A percentile compares a stretch with the other conserved stretches of the same genome.
phyloP scores from a whole-genome alignment of 2,329 filamentous ascomycete species.

The Fusarium aywerte region DNA sequence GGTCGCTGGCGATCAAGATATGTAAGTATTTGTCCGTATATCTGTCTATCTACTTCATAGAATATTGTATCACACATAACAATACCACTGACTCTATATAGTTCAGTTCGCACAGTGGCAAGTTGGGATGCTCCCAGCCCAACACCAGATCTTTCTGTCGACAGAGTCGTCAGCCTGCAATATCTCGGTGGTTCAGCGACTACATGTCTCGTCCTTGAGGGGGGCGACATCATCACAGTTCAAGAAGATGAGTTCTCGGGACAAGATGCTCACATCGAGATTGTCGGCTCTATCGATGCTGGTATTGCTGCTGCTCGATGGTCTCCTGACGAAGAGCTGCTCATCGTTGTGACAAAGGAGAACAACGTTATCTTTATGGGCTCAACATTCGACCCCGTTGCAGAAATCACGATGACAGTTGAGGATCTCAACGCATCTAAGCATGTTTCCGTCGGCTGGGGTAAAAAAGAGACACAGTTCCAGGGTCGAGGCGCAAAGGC shows the following conservation, averaged over 20 bases:
- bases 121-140: constrained; percentile 91
- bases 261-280: constrained; percentile 84
- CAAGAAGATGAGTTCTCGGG: constrained; percentile 66
- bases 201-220: constrained; percentile 84
- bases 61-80: not conserved
- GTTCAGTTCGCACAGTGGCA: constrained; percentile 64
- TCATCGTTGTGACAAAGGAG: constrained; percentile 83
- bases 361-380: constrained; percentile 92
- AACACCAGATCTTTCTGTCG: constrained; percentile 77
- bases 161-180: constrained; percentile 82
- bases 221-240: constrained; percentile 90
- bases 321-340: constrained; percentile 94
- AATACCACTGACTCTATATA: constrained; percentile 33
- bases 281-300: constrained; percentile 91
- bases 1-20: constrained; percentile 57
- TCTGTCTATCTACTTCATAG: not conserved
- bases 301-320: constrained; percentile 90
- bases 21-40: constrained; percentile 52
- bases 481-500: constrained; percentile 89
- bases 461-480: constrained; percentile 98
- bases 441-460: constrained; percentile 97
- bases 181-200: constrained; percentile 84
- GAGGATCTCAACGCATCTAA: constrained; percentile 89
- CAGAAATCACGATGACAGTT: constrained; percentile 74
- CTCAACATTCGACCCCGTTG: constrained; percentile 84